Evolutionary conservation across 768 basidiomycete genomes (phyloP).

Genomic region (Mycena venus): DNA sequence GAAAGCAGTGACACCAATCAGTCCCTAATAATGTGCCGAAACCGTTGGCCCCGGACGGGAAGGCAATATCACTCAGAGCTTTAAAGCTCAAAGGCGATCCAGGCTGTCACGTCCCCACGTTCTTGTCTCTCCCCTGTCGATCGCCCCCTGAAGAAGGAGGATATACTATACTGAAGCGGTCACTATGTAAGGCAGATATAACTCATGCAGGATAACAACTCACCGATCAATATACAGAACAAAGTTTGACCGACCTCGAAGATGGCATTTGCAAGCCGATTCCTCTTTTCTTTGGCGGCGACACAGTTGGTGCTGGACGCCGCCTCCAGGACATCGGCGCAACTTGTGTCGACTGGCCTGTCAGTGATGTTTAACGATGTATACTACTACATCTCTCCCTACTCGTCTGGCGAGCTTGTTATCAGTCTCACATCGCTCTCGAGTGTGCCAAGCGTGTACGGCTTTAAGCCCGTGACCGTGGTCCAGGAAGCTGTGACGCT

Average conservation of each 20-base stretch:
- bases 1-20: too few species aligned
- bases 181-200: too few species aligned
- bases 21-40: too few species aligned
- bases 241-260: conserved; percentile 7
- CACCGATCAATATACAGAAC: too few species aligned
- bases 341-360: conserved; percentile 12
- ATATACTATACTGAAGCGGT: not conserved
- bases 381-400: conserved; percentile 18
- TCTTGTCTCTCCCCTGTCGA: conserved; percentile 8
- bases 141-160: not conserved
- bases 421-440: conserved; percentile 8
- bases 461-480: conserved; percentile 19
- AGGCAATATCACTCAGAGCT: not conserved
- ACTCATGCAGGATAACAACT: conserved; percentile 11
- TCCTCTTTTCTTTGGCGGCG: conserved; percentile 10
- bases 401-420: conserved; percentile 12
- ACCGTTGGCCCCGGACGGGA: too few species aligned
- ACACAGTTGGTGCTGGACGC: not conserved
- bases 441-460: conserved; percentile 16
- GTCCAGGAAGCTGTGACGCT: conserved; percentile 13
- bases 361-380: conserved; percentile 15
- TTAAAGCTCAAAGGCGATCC: conserved; percentile 1
- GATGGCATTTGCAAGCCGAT: conserved; percentile 13
- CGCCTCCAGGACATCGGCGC: not conserved
- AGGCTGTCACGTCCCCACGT: not conserved